Evolutionary conservation across 2,329 filamentous ascomycete genomes (phyloP).

Genomic region (Fusarium ramigenum): DNA sequence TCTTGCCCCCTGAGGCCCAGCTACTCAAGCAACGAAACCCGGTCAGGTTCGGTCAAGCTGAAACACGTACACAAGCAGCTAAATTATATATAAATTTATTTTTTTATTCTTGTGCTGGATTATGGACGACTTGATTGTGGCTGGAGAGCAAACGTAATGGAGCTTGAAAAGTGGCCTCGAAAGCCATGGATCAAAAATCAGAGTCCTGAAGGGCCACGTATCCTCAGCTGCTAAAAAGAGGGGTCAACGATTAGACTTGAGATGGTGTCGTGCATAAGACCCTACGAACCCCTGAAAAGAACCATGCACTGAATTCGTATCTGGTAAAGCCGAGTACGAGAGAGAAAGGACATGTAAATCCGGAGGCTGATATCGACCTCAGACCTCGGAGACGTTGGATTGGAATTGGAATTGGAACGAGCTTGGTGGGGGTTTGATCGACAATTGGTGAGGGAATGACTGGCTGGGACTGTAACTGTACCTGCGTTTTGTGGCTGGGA

Average conservation of each 20-base stretch:
- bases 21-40: background rate
- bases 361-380: background rate
- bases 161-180: slow-evolving; percentile 21
- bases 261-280: slow-evolving; percentile 26
- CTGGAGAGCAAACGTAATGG: background rate
- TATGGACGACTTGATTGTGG: background rate
- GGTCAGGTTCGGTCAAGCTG: background rate
- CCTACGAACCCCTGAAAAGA: background rate
- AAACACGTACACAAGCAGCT: background rate
- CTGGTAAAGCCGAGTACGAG: slow-evolving; percentile 23
- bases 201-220: slow-evolving; percentile 26
- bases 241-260: slow-evolving; percentile 2
- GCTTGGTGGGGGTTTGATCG: slow-evolving; percentile 32
- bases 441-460: slow-evolving; percentile 10
- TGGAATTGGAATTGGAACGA: background rate
- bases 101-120: background rate
- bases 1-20: too few relatives aligned
- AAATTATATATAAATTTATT: background rate
- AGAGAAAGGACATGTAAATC: background rate
- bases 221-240: slow-evolving; percentile 19
- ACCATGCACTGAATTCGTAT: background rate
- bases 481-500: slow-evolving; percentile 31
- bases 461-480: slow-evolving; percentile 30
- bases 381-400: background rate
- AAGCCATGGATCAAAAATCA: background rate